phyloP scores from a whole-genome alignment of 805 yeast genomes.

The Wickerhamomyces chambardii region DNA sequence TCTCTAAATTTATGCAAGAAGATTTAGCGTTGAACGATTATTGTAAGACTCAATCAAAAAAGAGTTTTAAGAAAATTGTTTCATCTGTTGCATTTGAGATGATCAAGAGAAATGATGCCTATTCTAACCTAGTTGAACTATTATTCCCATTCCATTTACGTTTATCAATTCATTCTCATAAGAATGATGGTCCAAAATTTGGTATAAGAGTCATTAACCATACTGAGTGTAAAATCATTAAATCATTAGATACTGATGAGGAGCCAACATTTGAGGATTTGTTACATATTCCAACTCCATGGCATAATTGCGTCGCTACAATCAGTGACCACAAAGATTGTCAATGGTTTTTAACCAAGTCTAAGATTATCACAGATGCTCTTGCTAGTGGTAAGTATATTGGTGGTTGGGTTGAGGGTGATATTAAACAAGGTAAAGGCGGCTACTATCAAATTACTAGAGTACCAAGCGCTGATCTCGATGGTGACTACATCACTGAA shows the following conservation, averaged over 20 bases:
- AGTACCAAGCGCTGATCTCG: not conserved
- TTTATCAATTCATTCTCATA: conserved; percentile 54
- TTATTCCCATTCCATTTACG: conserved; percentile 52
- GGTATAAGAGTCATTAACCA: conserved; percentile 40
- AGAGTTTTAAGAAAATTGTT: conserved; percentile 39
- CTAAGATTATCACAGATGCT: conserved; percentile 26
- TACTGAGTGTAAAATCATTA: conserved; percentile 35
- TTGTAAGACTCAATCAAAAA: conserved; percentile 30
- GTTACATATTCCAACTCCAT: conserved; percentile 58
- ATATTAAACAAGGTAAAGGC: conserved; percentile 22
- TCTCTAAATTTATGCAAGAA: conserved; percentile 50
- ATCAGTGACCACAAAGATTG: conserved; percentile 23
- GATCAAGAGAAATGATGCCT: conserved; percentile 59
- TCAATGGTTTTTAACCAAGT: conserved; percentile 24
- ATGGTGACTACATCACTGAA: not conserved
- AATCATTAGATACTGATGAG: conserved; percentile 25
- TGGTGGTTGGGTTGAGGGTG: conserved; percentile 26
- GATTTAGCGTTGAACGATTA: conserved; percentile 37
- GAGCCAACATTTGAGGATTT: conserved; percentile 41
- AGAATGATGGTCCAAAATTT: conserved; percentile 49
- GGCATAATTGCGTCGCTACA: conserved; percentile 49
- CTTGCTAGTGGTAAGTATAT: conserved; percentile 21
- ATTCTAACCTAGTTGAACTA: conserved; percentile 52
- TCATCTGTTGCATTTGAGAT: conserved; percentile 52
- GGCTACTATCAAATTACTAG: conserved; percentile 19